Evolutionary conservation across 1,139 yeast species (phyloP), one percentile per base, ranked within the genome.

Genomic region (Pichia sp.): DNA sequence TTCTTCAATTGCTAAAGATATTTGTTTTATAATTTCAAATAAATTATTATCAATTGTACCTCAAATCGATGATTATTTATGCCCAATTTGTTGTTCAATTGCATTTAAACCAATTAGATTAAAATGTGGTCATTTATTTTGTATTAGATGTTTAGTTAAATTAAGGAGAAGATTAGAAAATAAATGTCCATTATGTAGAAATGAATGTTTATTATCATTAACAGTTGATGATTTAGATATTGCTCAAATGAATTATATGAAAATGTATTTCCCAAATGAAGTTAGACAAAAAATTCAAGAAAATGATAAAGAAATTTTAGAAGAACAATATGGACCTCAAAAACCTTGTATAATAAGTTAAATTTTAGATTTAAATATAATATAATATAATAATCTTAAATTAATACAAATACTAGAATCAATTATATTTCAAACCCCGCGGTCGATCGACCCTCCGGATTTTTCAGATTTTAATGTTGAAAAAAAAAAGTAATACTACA

Each of bases 61-160:
- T 1, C 90, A 83, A 61, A 66, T 84, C 25, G 90, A 84, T 46
- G 92, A 84, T 61, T 84, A 81, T 58, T 70, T 78, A 3, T 84
- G 92, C 61, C 89, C 90, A 0, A 78, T 84, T 7, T 84, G 92
- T 60, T 75, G 79, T 63, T 73, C 77, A 4, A 74, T 84, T 39
- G 88, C 89, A 0, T 83, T 74, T 64, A 83, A 83, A 58, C 92
- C 92, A 1, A 81, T 84, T 43, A 65, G 79, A 44, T 68, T 84
- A 28, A 66, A 66, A 10, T 84, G 92, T 63, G 74, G 75, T 1
- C 92, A 84, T 60, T 66, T 82, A 31, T 84, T 83, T 62, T 84
- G 92, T 63, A 81, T 84, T 3, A 65, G 89, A 45, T 84, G 92
- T 57, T 65, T 83, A 52, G 83, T 84, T 25, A 82, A 81, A 56